These are phyloP conservation scores for Monilinia fructigena DNA, from an alignment of 2,329 filamentous ascomycete species.

Conservation along the genomic window DNA sequence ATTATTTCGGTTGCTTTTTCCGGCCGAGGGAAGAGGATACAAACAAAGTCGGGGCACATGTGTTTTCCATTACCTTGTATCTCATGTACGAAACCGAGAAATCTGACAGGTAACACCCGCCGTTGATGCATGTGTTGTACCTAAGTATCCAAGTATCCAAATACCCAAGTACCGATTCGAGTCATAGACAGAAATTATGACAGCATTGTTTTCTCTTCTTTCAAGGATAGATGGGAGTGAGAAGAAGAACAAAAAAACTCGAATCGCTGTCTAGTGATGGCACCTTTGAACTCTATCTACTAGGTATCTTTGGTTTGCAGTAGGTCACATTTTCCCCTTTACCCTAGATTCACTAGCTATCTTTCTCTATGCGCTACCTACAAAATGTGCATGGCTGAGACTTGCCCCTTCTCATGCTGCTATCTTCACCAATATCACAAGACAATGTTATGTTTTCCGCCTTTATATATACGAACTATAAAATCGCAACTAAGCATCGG, in stretches of 20 bases:
- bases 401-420: constrained; percentile 1
- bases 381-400: constrained; percentile 9
- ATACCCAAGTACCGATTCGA: constrained; percentile 5
- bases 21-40: constrained; percentile 3
- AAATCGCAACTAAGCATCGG: background rate
- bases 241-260: background rate
- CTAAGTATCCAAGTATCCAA: background rate
- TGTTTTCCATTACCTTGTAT: constrained; percentile 9
- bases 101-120: constrained; percentile 23
- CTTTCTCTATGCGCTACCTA: background rate
- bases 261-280: constrained; percentile 13
- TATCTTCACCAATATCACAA: constrained; percentile 6
- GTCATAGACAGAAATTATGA: background rate
- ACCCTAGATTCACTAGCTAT: background rate
- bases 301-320: background rate
- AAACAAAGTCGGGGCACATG: constrained; percentile 3
- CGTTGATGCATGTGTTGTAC: constrained; percentile 3
- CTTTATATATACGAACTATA: background rate
- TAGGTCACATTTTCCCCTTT: background rate
- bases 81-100: constrained; percentile 5
- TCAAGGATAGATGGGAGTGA: background rate
- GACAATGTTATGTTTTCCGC: background rate
- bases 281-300: background rate
- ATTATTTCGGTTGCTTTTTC: background rate
- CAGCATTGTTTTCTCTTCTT: background rate